Evolutionary conservation across 257 asterid genomes (phyloP).

Genomic region (Przewalskia tangutica): DNA sequence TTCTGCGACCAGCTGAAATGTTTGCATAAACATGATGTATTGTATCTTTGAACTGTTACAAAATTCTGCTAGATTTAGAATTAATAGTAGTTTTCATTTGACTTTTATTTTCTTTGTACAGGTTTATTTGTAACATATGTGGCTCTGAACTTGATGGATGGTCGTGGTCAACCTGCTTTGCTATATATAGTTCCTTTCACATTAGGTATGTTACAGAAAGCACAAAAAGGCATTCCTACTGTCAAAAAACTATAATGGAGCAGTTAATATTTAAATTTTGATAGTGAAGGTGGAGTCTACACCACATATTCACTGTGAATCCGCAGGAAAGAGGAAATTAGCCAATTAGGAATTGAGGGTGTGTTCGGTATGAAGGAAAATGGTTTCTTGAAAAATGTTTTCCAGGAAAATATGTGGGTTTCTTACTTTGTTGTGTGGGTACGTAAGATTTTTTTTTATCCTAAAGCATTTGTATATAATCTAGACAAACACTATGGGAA

Average conservation of each 20-base stretch:
- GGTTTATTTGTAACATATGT: constrained; percentile 86
- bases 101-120: constrained; percentile 10
- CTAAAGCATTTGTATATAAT: too few relatives aligned
- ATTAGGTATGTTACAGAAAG: constrained; percentile 37
- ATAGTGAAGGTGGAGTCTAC: neutral
- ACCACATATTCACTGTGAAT: neutral
- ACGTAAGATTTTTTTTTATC: too few relatives aligned
- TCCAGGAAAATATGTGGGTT: too few relatives aligned
- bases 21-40: neutral
- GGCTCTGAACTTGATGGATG: constrained; percentile 92
- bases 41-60: neutral
- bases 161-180: constrained; percentile 95
- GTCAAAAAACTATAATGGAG: neutral
- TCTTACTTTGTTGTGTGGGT: too few relatives aligned
- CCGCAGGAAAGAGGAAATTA: neutral
- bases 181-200: constrained; percentile 97
- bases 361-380: too few relatives aligned
- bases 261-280: neutral
- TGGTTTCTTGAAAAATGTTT: too few relatives aligned
- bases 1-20: neutral
- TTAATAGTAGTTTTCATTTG: neutral
- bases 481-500: too few relatives aligned
- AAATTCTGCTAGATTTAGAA: neutral
- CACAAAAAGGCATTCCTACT: neutral
- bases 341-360: neutral